Percentiles rank a stretch among this genome's conserved stretches.
Conservation (phyloP, 192 early-diverging fungal species). For the Backusella luteola region DNA sequence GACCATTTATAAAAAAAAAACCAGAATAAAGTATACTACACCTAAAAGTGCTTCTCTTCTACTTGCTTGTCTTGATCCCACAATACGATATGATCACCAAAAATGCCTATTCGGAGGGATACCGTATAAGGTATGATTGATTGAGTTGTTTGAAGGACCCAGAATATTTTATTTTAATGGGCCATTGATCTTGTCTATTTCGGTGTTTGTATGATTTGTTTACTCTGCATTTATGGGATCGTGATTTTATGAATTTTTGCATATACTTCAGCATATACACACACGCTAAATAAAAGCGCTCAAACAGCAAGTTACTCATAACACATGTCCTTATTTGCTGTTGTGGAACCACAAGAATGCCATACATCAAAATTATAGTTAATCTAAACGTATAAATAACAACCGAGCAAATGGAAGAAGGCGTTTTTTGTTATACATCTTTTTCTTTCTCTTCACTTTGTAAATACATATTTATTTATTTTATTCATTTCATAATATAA, state of each 20-base stretch:
- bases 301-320: not conserved
- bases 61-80: too few relatives aligned
- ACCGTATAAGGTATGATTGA: not conserved
- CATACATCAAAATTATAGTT: not conserved
- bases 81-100: not conserved
- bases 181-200: not conserved
- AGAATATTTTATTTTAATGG: not conserved
- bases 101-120: not conserved
- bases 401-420: not conserved
- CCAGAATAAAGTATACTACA: not conserved
- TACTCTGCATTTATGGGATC: not conserved
- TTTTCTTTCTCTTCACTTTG: not conserved
- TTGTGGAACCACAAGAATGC: not conserved
- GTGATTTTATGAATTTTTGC: not conserved
- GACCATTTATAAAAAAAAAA: not conserved
- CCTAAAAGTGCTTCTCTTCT: too few relatives aligned
- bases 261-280: not conserved
- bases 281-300: not conserved
- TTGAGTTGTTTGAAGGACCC: not conserved
- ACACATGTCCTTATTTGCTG: constrained; percentile 2
- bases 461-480: not conserved
- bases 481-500: not conserved
- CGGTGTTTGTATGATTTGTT: not conserved
- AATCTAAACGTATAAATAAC: not conserved
- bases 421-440: not conserved